Percentiles rank a stretch among this genome's conserved stretches.
phyloP scores from a whole-genome alignment of 257 asterid species.

The Haberlea rhodopensis region DNA sequence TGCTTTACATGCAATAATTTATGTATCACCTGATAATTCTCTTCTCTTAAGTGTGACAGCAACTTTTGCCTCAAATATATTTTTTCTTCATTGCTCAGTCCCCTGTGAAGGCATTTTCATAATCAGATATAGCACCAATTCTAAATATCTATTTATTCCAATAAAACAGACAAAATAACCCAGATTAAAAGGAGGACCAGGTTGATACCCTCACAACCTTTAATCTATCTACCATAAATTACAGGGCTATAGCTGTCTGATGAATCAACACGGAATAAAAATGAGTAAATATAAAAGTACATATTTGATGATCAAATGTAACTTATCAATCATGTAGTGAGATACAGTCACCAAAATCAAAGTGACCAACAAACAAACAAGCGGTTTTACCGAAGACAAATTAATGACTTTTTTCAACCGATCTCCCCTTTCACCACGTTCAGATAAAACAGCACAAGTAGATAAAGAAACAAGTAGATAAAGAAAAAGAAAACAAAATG shows the following conservation, averaged over 20 bases:
- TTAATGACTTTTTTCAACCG: not conserved
- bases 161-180: slow-evolving; percentile 2
- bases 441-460: not conserved
- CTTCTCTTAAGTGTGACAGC: slow-evolving; percentile 83
- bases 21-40: slow-evolving; percentile 70
- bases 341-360: not conserved
- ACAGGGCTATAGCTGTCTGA: too few relatives aligned
- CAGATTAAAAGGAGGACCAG: too few relatives aligned
- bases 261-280: too few relatives aligned
- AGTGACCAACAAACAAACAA: not conserved
- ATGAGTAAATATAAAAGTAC: too few relatives aligned
- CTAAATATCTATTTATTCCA: not conserved
- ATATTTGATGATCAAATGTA: too few relatives aligned
- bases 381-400: not conserved
- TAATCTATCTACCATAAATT: too few relatives aligned
- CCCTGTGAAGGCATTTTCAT: slow-evolving; percentile 51
- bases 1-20: slow-evolving; percentile 16
- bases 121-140: slow-evolving; percentile 28
- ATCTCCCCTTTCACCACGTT: not conserved
- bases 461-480: not conserved
- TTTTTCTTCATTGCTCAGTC: slow-evolving; percentile 85
- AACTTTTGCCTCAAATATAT: slow-evolving; percentile 74
- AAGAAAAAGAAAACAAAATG: slow-evolving; percentile 8
- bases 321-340: too few relatives aligned
- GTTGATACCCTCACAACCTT: too few relatives aligned